phyloP scores from a whole-genome alignment of 768 basidiomycete species.

The Hortiboletus flavorubellus region DNA sequence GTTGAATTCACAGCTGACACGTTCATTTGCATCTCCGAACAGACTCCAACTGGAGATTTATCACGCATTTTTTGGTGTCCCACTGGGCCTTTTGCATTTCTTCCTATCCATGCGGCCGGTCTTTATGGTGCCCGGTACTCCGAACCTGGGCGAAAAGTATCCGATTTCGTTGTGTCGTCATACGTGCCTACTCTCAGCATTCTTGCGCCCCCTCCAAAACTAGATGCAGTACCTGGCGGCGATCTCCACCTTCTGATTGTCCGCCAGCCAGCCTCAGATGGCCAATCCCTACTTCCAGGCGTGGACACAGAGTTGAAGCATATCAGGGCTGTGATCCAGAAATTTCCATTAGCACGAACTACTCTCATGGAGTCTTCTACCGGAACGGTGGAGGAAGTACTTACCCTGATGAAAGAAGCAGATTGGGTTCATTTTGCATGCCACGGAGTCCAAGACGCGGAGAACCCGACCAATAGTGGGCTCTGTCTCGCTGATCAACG shows the following conservation, averaged over 20 bases:
- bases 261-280: conserved; percentile 14
- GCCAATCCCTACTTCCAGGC: conserved; percentile 8
- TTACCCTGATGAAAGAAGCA: not conserved
- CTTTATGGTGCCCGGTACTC: not conserved
- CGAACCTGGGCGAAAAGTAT: not conserved
- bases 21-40: conserved; percentile 3
- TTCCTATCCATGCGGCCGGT: not conserved
- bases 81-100: not conserved
- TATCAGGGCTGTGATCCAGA: conserved; percentile 4
- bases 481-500: not conserved
- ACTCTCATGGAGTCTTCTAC: not conserved
- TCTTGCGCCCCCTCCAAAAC: conserved; percentile 1
- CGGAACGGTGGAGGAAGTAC: conserved; percentile 14
- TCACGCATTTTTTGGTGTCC: not conserved
- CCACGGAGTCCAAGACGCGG: not conserved
- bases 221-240: not conserved
- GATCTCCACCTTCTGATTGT: not conserved
- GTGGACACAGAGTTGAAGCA: conserved; percentile 21
- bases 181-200: conserved; percentile 4
- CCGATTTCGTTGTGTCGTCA: not conserved
- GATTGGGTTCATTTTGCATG: conserved; percentile 1
- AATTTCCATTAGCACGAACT: not conserved
- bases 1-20: not conserved
- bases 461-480: not conserved
- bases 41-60: not conserved